phyloP scores from a whole-genome alignment of 2,329 filamentous ascomycete species.

The Beauveria varroae region DNA sequence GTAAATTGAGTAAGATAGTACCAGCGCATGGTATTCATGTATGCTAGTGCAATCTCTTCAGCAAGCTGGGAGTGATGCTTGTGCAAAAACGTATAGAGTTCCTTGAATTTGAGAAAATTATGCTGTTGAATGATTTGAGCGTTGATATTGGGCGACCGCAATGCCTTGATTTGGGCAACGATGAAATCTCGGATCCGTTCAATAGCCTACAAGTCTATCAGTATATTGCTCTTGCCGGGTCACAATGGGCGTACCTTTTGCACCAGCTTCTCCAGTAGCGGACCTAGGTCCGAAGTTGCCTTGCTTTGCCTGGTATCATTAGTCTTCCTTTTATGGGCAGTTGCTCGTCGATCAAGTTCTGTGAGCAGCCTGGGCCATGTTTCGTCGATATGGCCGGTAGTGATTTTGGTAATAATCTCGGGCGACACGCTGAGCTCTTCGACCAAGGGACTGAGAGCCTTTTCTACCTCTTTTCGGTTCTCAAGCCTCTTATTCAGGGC shows the following conservation, averaged over 20 bases:
- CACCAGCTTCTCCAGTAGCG: constrained; percentile 75
- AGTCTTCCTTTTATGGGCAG: constrained; percentile 60
- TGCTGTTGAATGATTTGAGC: constrained; percentile 95
- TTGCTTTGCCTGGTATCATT: constrained; percentile 58
- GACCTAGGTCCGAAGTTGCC: constrained; percentile 75
- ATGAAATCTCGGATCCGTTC: constrained; percentile 92
- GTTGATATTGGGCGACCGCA: constrained; percentile 93
- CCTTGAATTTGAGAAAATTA: constrained; percentile 80
- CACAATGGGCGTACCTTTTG: constrained; percentile 52
- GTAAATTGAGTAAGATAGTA: constrained; percentile 91
- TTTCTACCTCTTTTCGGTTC: constrained; percentile 85
- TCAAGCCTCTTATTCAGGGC: constrained; percentile 77
- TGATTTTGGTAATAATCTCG: constrained; percentile 72
- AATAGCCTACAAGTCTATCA: constrained; percentile 54
- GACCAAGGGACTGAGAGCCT: constrained; percentile 76
- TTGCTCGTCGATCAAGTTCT: constrained; percentile 74
- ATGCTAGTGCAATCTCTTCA: constrained; percentile 84
- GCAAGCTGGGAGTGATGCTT: constrained; percentile 76
- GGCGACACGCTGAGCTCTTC: constrained; percentile 90
- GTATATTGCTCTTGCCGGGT: neutral
- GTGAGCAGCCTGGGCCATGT: constrained; percentile 75
- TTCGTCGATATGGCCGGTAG: constrained; percentile 84
- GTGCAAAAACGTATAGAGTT: constrained; percentile 78
- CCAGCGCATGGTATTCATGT: constrained; percentile 98
- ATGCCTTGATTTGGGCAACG: constrained; percentile 86